phyloP scores from a whole-genome alignment of 495 filamentous ascomycete species.

The Neurospora hispaniola region DNA sequence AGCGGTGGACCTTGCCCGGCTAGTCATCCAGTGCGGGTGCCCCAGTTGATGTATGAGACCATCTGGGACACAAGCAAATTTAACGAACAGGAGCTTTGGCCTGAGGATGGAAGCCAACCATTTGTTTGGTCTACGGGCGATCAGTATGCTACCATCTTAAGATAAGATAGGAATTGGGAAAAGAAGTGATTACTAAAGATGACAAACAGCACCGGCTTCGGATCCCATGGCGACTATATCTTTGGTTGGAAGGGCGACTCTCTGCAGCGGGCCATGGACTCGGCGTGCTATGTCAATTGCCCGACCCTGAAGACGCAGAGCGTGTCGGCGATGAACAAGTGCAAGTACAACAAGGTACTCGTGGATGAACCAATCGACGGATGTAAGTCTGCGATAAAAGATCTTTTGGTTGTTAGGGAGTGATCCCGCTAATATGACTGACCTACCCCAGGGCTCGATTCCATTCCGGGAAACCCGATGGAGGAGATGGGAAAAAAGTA shows the following conservation, averaged over 20 bases:
- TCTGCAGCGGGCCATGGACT: conserved; percentile 29
- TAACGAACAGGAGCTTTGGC: conserved; percentile 32
- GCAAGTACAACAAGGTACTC: conserved; percentile 10
- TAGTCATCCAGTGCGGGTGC: conserved; percentile 23
- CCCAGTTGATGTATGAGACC: conserved; percentile 28
- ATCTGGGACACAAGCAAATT: conserved; percentile 26
- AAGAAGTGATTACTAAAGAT: not conserved
- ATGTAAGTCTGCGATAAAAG: conserved; percentile 10
- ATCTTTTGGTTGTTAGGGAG: not conserved
- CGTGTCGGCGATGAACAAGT: conserved; percentile 23
- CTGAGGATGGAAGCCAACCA: conserved; percentile 30
- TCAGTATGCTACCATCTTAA: conserved; percentile 4
- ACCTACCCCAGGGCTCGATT: not conserved
- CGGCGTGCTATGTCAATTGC: conserved; percentile 28
- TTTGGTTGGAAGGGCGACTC: conserved; percentile 33
- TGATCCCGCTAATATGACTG: not conserved
- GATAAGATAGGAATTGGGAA: not conserved
- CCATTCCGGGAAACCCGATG: not conserved
- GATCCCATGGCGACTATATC: conserved; percentile 29
- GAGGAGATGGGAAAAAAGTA: not conserved
- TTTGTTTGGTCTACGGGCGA: conserved; percentile 37
- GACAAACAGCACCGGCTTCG: conserved; percentile 20
- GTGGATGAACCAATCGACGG: conserved; percentile 18
- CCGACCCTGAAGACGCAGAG: conserved; percentile 27
- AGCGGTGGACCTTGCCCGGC: conserved; percentile 26